Base-by-base conservation (phyloP, 2,329 filamentous ascomycete genomes). In the Sarocladium strictum region DNA sequence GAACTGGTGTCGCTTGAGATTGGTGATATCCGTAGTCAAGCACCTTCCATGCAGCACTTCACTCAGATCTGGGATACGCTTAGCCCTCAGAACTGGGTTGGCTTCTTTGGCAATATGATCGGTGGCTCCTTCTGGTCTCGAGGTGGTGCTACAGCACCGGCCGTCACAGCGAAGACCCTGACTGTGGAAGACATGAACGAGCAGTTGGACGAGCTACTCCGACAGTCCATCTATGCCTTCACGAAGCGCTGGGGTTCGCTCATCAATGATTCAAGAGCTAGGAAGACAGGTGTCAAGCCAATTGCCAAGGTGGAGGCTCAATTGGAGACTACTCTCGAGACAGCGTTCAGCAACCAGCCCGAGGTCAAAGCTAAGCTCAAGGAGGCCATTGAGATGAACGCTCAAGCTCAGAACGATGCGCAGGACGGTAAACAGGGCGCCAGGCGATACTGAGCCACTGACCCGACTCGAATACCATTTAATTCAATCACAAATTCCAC, bases 1-100 rank as follows among this genome's bases (percentile, higher is more conserved):
- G 90, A 97, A 67, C 88, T 99, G 53, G 85, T 99, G 24, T 92
- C 92, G 10, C 91, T 99, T 58, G 94, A 99, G 72, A 97, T 99
- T 60, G 92, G 82, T 53, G 82, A 85, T 60, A 78, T 84, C 15
- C 74, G 81, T 56, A 79, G 78, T 54, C 75, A 79, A 32, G 47
- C 52, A n/a, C 47, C 47, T 7, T 52, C 51, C 43, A 77, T 82
- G 73, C 80, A 85, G 61, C 82, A 86, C 62, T 85, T 86, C 62
- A 72, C 76, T 15, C 81, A 81, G 58, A 85, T 86, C 38, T 86
- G 83, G 82, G 80, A 84, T 53, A 81, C 80, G 0, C 74, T 86
- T 12, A 84, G 74, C 62, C 78, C 74, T 2, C 75, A 80, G 57
- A 80, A 79, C 59, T 76, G 78, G 69, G 71, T 83, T 47, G 81